phyloP scores from a whole-genome alignment of 2,329 filamentous ascomycete genomes.

The Ceratocystis albifundus region DNA sequence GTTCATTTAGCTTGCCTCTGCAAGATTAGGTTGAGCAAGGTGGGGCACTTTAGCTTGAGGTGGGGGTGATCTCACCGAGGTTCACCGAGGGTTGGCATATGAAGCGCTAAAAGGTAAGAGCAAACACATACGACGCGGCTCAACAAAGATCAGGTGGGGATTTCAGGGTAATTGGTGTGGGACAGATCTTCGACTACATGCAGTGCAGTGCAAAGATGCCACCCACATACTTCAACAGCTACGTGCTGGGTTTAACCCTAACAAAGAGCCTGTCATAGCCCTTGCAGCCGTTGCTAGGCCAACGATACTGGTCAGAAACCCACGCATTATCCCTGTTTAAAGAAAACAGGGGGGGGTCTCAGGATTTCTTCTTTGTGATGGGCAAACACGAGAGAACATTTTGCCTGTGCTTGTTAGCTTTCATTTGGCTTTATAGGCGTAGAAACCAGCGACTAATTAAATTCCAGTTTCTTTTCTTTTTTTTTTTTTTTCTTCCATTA shows the following conservation, averaged over 20 bases:
- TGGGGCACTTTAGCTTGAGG: constrained; percentile 1
- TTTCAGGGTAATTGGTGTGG: background rate
- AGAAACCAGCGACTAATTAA: background rate
- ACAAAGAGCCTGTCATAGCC: background rate
- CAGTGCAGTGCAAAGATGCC: background rate
- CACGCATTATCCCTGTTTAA: constrained; percentile 18
- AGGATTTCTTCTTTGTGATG: background rate
- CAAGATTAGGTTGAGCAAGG: background rate
- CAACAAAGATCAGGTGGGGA: background rate
- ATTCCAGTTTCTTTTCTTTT: too few species aligned
- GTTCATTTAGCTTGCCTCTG: too few species aligned
- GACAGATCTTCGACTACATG: background rate
- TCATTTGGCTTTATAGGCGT: background rate
- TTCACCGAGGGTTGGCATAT: background rate
- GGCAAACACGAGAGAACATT: background rate
- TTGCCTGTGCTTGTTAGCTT: constrained; percentile 6
- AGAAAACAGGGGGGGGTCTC: background rate
- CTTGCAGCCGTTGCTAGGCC: constrained; percentile 15
- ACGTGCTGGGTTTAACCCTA: background rate
- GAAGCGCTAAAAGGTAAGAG: background rate
- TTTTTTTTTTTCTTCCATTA: background rate
- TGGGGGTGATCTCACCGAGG: background rate
- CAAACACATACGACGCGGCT: background rate
- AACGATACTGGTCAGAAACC: constrained; percentile 16
- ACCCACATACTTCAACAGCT: too few species aligned